Base-by-base conservation (phyloP, 1,284 basidiomycete genomes). In the Caloboletus firmus region DNA sequence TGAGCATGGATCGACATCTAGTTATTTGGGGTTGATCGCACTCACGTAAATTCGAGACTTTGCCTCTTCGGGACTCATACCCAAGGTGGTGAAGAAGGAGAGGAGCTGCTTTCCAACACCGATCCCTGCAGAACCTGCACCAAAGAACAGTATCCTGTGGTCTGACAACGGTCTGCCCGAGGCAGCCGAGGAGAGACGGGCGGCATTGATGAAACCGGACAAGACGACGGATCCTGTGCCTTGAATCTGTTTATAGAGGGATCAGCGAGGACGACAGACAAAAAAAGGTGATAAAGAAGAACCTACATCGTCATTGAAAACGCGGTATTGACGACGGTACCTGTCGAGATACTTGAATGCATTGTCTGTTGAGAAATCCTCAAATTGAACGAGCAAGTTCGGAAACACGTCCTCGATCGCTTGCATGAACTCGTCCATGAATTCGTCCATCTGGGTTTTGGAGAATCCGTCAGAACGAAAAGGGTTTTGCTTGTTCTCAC, bases 351-450 rank as follows among this genome's bases (percentile, higher is more conserved):
- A 89, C 52, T 79, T 75, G 73, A 91, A 91, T 0, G 89, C 89
- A 44, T 87, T 85, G 64, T 89, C 85, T 0, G 86, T 88, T 49
- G 86, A 87, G 62, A 88, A 89, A 65, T 89, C 87, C 63, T 93
- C 91, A 63, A 92, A 93, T 62, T 93, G 91, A 28, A 93, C 81
- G 59, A 92, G 79, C 52, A 88, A 76, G 55, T 84, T 76, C 12
- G 91, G 91, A 72, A 89, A 89, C 45, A 82, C 78, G 39, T 81
- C 76, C 42, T 74, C 72, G 74, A 87, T 84, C 12, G 87, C 85
- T 5, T 74, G 70, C 88, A 93, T 92, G 68, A 93, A 91, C 62
- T 89, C 86, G 57, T 89, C 83, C 82, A 93, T 86, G 70, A 93
- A 91, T 56, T 76, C 83, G 51, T 82, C 80, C 78, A 87, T 85